A percentile compares a stretch with the other conserved stretches of the same genome.
These are phyloP conservation scores for Penicillium pulvis DNA, from an alignment of 495 filamentous ascomycete genomes.

Conservation along the genomic window DNA sequence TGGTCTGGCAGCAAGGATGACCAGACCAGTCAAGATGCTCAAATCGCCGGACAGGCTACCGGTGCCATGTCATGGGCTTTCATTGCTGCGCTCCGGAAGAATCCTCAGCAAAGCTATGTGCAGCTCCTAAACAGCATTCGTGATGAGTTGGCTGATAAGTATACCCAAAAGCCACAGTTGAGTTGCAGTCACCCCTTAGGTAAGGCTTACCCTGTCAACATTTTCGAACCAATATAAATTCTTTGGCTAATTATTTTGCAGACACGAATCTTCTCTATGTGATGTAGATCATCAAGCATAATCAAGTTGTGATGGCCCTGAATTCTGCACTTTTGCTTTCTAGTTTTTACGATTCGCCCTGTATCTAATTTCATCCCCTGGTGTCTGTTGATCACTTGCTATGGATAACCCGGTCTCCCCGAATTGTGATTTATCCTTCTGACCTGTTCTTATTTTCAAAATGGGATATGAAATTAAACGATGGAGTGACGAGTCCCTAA, in stretches of 20 bases:
- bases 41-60: constrained; percentile 79
- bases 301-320: background rate
- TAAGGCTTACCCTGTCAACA: constrained; percentile 44
- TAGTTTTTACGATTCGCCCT: constrained; percentile 18
- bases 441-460: constrained; percentile 4
- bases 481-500: constrained; percentile 18
- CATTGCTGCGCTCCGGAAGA: constrained; percentile 90
- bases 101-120: constrained; percentile 97
- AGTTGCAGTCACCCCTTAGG: constrained; percentile 95
- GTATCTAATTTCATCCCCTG: constrained; percentile 28
- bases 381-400: constrained; percentile 19
- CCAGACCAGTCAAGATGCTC: constrained; percentile 75
- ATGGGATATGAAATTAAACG: constrained; percentile 3
- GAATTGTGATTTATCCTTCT: constrained; percentile 22
- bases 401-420: constrained; percentile 17
- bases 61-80: constrained; percentile 99
- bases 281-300: constrained; percentile 48
- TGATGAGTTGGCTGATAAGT: constrained; percentile 84
- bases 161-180: constrained; percentile 94
- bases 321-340: constrained; percentile 5
- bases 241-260: constrained; percentile 31
- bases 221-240: constrained; percentile 12
- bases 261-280: constrained; percentile 67
- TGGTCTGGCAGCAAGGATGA: constrained; percentile 95
- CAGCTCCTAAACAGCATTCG: constrained; percentile 94